Evolutionary conservation across 2,329 filamentous ascomycete genomes (phyloP).

Genomic region (Leptographium galeiforme): DNA sequence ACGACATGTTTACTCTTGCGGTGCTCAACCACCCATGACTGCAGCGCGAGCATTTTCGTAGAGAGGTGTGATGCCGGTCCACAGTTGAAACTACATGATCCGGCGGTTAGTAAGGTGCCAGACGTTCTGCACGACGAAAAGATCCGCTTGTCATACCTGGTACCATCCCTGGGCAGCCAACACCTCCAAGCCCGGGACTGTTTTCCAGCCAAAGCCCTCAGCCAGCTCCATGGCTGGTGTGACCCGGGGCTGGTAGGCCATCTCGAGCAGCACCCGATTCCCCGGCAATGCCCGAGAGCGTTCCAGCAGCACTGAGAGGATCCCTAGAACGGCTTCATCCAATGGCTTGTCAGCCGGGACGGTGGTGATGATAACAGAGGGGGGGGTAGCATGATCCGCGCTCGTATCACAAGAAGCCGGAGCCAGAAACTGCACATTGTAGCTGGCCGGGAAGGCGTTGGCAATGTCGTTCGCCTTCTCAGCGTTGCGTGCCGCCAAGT

Average conservation of each 20-base stretch:
- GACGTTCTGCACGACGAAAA: neutral
- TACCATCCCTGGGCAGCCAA: constrained; percentile 80
- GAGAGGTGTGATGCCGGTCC: constrained; percentile 68
- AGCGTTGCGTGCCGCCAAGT: constrained; percentile 66
- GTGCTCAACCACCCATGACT: constrained; percentile 29
- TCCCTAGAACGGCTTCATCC: constrained; percentile 53
- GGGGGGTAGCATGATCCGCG: constrained; percentile 34
- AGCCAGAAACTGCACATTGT: constrained; percentile 53
- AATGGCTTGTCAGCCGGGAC: constrained; percentile 82
- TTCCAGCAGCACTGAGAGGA: constrained; percentile 43
- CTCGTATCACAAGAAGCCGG: constrained; percentile 28
- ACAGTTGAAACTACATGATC: constrained; percentile 53
- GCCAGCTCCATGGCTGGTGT: constrained; percentile 81
- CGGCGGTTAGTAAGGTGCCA: neutral
- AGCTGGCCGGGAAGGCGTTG: constrained; percentile 58
- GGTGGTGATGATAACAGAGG: constrained; percentile 70
- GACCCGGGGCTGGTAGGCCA: constrained; percentile 85
- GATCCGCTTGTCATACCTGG: constrained; percentile 44
- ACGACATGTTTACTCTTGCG: neutral
- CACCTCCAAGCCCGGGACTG: constrained; percentile 78
- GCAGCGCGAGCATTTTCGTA: constrained; percentile 55
- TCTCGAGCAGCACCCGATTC: constrained; percentile 62
- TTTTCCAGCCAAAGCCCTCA: constrained; percentile 62
- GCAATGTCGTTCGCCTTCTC: constrained; percentile 55
- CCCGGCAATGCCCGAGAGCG: constrained; percentile 11